Base-by-base conservation (phyloP, 768 basidiomycete species). In the Phaeolepiota aurea region DNA sequence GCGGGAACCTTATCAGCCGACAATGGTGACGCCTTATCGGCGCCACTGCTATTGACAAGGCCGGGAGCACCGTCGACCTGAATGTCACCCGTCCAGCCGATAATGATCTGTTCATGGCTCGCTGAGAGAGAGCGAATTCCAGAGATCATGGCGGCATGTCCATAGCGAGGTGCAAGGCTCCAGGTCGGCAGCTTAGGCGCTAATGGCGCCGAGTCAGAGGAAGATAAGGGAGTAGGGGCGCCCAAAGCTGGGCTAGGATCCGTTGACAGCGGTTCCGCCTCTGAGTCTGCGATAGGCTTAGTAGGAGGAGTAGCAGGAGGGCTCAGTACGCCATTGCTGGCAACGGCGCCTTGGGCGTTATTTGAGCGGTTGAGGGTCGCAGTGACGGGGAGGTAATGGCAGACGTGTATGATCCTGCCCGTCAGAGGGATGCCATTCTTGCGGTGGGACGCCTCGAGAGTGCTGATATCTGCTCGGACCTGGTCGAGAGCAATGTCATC, bases 41-140 rank as follows among this genome's bases (percentile, higher is more conserved):
- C 14, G 14, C 11, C 12, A 20, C 11, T 15, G n/a, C 11, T 12
- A 13, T 12, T 10, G 20, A 20, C 11, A 5, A 20, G 11, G 11
- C 11, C 11, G 10, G 14, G 11, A 20, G 15, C 11, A 19, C 11
- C 11, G 21, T 18, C 37, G 12, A 30, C 25, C n/a, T 28, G 22
- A 18, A 98, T 74, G 48, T 96, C 91, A 28, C 94, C 94, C 0
- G 88, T 87, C 87, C 96, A 94, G 15, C 91, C 94, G 32, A 98
- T 72, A 56, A 97, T 76, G 53, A 94, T 59, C 65, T 98, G 90
- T 50, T 94, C 85, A 61, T 94, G 87, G 0, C 86, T 85, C 10
- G 78, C 66, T 2, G 82, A 72, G 23, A 99, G 76, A 9, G 84
- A 86, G 40, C 82, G 79, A 54, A 97, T 91, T 21, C 94, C 94